These are phyloP conservation scores for Coemansia reversa DNA, from an alignment of 192 early-diverging fungal species.

Conservation along the genomic window DNA sequence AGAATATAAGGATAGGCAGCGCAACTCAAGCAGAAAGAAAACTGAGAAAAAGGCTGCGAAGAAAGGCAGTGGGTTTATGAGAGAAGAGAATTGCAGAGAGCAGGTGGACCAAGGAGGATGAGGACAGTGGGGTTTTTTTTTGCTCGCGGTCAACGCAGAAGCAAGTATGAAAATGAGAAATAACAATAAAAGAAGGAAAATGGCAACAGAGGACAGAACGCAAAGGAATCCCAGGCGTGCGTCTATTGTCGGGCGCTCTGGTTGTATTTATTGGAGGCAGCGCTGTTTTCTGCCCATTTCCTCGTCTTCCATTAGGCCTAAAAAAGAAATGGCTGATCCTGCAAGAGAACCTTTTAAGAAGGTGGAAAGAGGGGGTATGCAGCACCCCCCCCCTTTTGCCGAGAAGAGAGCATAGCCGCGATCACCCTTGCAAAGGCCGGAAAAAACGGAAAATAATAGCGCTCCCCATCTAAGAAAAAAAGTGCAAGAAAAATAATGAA, in stretches of 20 bases:
- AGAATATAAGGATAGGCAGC: background rate
- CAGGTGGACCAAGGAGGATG: background rate
- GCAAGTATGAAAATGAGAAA: slow-evolving; percentile 29
- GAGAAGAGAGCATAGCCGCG: background rate
- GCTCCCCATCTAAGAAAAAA: background rate
- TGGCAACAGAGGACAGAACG: slow-evolving; percentile 12
- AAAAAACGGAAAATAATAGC: background rate
- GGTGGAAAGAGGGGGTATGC: background rate
- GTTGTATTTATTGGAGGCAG: slow-evolving; percentile 10
- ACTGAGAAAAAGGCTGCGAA: background rate
- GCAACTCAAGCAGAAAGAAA: background rate
- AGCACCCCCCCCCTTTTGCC: no score
- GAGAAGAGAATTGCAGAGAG: slow-evolving; percentile 4
- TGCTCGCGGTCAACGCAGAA: slow-evolving; percentile 58
- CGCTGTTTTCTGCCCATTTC: slow-evolving; percentile 7
- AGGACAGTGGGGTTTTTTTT: slow-evolving; percentile 8
- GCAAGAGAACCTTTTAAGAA: background rate
- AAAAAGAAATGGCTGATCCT: slow-evolving; percentile 7
- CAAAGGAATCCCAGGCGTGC: slow-evolving; percentile 12
- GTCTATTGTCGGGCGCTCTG: background rate
- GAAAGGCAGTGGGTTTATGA: background rate
- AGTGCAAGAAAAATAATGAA: background rate
- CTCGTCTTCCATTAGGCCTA: background rate
- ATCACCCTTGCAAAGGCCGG: background rate
- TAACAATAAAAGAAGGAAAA: slow-evolving; percentile 13